Base-by-base conservation (phyloP, 768 basidiomycete species). In the Lentinus tigrinus region DNA sequence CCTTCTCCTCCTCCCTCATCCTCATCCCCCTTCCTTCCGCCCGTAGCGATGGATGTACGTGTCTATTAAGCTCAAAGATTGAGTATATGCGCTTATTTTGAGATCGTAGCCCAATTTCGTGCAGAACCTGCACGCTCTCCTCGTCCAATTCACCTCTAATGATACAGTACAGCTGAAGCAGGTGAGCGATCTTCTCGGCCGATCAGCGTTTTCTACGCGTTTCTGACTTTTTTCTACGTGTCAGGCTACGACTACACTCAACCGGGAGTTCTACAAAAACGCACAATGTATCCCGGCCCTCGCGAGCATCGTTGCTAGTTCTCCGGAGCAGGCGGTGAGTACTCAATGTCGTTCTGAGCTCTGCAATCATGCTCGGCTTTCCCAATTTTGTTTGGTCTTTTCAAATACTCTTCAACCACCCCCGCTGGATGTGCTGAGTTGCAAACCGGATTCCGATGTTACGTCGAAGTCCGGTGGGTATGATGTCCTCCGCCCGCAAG, bases 211-310 rank as follows among this genome's bases (percentile, higher is more conserved):
- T 31, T 62, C 42, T 14, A 38, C 56, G 50, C 40, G 42, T 58
- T 40, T 50, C 52, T 40, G 28, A 51, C 54, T 21, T 13, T 3
- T 10, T 11, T 26, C 42, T 26, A 17, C 38, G 60, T 39, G 24
- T 19, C 61, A 98, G 95, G 94, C 96, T 6, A 99, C 97, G 14
- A 83, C 91, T 5, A 85, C 87, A 65, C 81, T 99, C 54, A 97
- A 96, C 74, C 86, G 87, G 65, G 89, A 95, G 52, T 98, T 85
- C 76, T 98, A 95, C 84, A 94, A 92, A 76, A 86, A 87, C 69
- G 83, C 95, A 7, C 77, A 80, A 77, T 97, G 95, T 70, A 95
- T 99, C 62, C 84, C 95, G 47, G 93, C 92, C 38, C 85, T 99
- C 36, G 90, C 91, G 54, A 87, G 85, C 68, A 91, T 98, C 69